Evolutionary conservation across 169 alveolate species (phyloP), one percentile per base, ranked within the genome.

Genomic region (Cryptosporidium parvum): DNA sequence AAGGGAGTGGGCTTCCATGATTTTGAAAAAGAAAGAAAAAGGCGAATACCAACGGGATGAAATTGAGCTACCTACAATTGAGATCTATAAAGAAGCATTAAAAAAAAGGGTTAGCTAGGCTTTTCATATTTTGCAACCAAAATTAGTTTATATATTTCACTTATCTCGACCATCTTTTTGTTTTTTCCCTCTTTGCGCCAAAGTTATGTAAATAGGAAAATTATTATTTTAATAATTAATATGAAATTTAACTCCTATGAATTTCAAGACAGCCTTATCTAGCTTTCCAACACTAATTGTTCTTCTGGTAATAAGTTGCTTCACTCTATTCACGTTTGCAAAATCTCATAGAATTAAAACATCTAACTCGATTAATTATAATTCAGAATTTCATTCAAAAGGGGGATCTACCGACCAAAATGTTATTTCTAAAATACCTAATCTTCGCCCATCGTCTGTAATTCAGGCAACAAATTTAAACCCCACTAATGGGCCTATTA

Each of bases 1-100:
- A 91, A 93, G 97, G 87, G 86, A 94, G 62, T 94, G 97, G 97
- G 97, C 97, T 44, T 86, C 96, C 5, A 91, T 69, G 37, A 56
- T 94, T 51, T 72, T 95, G 33, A 93, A 96, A 72, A 93, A 94
- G 29, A 92, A 95, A 70, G 94, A 93, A 21, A 53, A 16, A 10
- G 58, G 33, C 4, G 94, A 92, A 75, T 84, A 9, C 5, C 23
- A 39, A 23, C 12, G 1, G 21, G 51, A 80, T 1, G 51, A 61
- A 2, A 23, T 80, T 18, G 89, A 80, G 65, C 31, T 80, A 42
- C 89, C 89, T 18, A 21, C 45, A 42, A 26, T 62, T 18, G 67
- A 80, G 18, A 45, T 80, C 3, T 80, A 80, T 33, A 80, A 62
- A 67, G 62, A 80, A 26, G 73, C 80, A 44, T 7, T 80, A 80